Evolutionary conservation across 179 eudicot species (phyloP).

Genomic region (Amaranthus tricolor): DNA sequence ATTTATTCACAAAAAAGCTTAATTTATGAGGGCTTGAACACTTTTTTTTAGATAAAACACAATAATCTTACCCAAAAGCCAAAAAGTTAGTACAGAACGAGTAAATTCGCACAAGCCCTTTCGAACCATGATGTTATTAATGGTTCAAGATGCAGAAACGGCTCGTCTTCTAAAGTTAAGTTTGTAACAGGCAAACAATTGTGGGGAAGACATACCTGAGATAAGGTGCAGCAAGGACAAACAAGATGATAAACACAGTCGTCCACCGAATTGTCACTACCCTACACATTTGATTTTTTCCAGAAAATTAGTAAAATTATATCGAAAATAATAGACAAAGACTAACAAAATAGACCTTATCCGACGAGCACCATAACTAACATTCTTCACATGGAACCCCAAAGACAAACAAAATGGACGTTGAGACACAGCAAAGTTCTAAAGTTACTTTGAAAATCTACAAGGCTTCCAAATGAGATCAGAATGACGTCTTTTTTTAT

Average conservation of each 20-base stretch:
- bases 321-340: not conserved
- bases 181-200: not conserved
- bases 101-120: not conserved
- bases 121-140: not conserved
- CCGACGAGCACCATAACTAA: not conserved
- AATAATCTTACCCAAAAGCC: not conserved
- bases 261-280: conserved; percentile 60
- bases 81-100: not conserved
- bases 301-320: conserved; percentile 13
- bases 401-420: not conserved
- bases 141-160: not conserved
- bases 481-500: not conserved
- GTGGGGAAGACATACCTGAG: conserved; percentile 49
- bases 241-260: conserved; percentile 76
- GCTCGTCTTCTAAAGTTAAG: not conserved
- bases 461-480: not conserved
- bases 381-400: too few species aligned
- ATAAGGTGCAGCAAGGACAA: conserved; percentile 84
- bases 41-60: too few species aligned
- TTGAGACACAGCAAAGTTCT: too few species aligned
- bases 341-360: not conserved
- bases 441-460: not conserved
- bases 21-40: too few species aligned
- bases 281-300: conserved; percentile 47
- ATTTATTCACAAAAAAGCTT: too few species aligned